phyloP scores from a whole-genome alignment of 2,329 filamentous ascomycete species.

The Parastagonospora nodorum region DNA sequence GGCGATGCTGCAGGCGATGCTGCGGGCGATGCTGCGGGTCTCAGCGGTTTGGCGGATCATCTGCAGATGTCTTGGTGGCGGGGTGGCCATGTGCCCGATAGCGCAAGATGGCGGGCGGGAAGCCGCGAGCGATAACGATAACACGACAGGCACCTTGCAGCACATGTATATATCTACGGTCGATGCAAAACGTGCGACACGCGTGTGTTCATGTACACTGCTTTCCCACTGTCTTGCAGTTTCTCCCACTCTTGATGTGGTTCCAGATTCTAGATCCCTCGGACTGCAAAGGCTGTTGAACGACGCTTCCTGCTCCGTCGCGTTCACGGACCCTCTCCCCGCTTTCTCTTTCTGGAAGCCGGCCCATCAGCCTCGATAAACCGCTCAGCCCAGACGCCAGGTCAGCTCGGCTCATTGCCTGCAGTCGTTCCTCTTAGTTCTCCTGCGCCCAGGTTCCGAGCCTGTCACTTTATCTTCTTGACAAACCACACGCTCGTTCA shows the following conservation, averaged over 20 bases:
- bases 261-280: background rate
- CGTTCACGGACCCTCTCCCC: constrained; percentile 13
- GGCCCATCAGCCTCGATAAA: constrained; percentile 17
- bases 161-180: too few species aligned
- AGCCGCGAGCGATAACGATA: too few species aligned
- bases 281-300: background rate
- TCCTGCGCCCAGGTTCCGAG: constrained; percentile 1
- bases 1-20: background rate
- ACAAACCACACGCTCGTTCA: background rate
- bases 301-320: background rate
- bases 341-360: constrained; percentile 29
- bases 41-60: too few species aligned
- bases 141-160: too few species aligned
- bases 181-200: too few species aligned
- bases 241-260: too few species aligned
- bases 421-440: constrained; percentile 6
- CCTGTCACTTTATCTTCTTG: constrained; percentile 12
- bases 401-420: constrained; percentile 15
- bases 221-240: too few species aligned
- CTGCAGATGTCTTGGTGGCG: too few species aligned
- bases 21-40: background rate
- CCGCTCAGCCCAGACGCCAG: constrained; percentile 30
- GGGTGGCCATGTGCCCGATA: too few species aligned
- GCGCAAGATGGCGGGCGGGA: too few species aligned
- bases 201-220: too few species aligned